These are phyloP conservation scores for Termitomyces sp. DNA, from an alignment of 768 basidiomycete genomes.

Conservation along the genomic window DNA sequence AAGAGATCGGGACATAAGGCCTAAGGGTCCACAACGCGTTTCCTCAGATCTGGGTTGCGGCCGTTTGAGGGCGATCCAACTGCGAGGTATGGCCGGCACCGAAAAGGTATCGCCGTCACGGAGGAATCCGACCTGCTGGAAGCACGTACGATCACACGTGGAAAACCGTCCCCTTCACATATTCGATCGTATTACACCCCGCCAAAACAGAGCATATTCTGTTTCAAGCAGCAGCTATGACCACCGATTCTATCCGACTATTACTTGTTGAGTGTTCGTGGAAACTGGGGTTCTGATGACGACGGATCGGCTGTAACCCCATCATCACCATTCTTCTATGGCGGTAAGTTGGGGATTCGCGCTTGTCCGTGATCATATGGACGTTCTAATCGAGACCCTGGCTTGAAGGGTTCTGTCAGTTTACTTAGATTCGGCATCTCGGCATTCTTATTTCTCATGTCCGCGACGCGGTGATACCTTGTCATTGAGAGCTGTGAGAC, in stretches of 20 bases:
- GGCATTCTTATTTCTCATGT: slow-evolving; percentile 8
- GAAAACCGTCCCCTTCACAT: slow-evolving; percentile 11
- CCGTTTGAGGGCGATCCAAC: slow-evolving; percentile 11
- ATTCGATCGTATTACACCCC: slow-evolving; percentile 13
- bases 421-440: slow-evolving; percentile 8
- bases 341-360: slow-evolving; percentile 13
- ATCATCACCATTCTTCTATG: slow-evolving; percentile 8
- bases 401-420: slow-evolving; percentile 10
- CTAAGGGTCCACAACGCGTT: slow-evolving; percentile 10
- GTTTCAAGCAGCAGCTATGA: slow-evolving; percentile 14
- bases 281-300: slow-evolving; percentile 18
- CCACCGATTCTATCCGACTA: slow-evolving; percentile 17
- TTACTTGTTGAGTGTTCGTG: slow-evolving; percentile 13
- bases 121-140: slow-evolving; percentile 11
- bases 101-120: slow-evolving; percentile 17
- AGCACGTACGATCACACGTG: slow-evolving; percentile 15
- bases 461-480: slow-evolving; percentile 4
- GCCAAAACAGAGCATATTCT: slow-evolving; percentile 13
- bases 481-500: slow-evolving; percentile 2
- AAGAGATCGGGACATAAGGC: slow-evolving; percentile 14
- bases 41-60: slow-evolving; percentile 11
- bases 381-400: neutral
- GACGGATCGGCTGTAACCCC: slow-evolving; percentile 14
- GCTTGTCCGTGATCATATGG: slow-evolving; percentile 11
- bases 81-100: slow-evolving; percentile 16